A percentile compares a stretch with the other conserved stretches of the same genome.
These are phyloP conservation scores for Epichloe amarillans DNA, from an alignment of 2,329 filamentous ascomycete genomes.

Conservation along the genomic window DNA sequence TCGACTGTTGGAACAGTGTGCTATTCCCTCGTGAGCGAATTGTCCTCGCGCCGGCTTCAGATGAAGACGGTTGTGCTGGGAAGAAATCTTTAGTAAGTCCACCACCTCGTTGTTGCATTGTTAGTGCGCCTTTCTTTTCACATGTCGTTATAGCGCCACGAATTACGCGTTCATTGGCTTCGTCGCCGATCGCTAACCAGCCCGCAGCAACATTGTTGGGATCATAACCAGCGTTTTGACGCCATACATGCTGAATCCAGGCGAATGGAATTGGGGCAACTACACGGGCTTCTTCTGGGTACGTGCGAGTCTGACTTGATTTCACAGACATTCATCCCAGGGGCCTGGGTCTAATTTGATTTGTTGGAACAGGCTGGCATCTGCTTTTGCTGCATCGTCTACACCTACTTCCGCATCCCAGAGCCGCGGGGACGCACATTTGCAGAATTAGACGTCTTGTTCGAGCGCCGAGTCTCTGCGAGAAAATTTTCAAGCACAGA, in stretches of 20 bases:
- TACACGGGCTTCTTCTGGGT: conserved; percentile 80
- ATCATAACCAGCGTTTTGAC: conserved; percentile 74
- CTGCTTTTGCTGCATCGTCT: conserved; percentile 69
- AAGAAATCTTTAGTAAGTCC: conserved; percentile 56
- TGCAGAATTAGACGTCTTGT: conserved; percentile 74
- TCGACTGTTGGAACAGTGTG: conserved; percentile 79
- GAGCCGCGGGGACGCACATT: conserved; percentile 72
- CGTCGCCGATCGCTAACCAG: neutral
- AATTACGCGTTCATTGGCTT: neutral
- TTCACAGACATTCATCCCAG: neutral
- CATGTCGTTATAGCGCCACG: too few relatives aligned
- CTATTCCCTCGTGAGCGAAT: conserved; percentile 76
- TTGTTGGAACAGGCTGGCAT: conserved; percentile 43
- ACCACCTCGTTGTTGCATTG: neutral
- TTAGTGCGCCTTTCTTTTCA: neutral
- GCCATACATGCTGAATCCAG: conserved; percentile 86
- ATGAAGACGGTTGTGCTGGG: conserved; percentile 88
- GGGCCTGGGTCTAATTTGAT: neutral
- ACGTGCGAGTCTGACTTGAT: conserved; percentile 10
- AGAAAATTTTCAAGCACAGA: conserved; percentile 54
- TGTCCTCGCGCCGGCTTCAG: conserved; percentile 69
- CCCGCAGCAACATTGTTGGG: conserved; percentile 55
- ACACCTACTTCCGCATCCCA: conserved; percentile 46
- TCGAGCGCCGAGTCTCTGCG: conserved; percentile 58
- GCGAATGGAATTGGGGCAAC: conserved; percentile 78